Base-by-base conservation (phyloP, 495 filamentous ascomycete species). In the Gamarada debralockiae region DNA sequence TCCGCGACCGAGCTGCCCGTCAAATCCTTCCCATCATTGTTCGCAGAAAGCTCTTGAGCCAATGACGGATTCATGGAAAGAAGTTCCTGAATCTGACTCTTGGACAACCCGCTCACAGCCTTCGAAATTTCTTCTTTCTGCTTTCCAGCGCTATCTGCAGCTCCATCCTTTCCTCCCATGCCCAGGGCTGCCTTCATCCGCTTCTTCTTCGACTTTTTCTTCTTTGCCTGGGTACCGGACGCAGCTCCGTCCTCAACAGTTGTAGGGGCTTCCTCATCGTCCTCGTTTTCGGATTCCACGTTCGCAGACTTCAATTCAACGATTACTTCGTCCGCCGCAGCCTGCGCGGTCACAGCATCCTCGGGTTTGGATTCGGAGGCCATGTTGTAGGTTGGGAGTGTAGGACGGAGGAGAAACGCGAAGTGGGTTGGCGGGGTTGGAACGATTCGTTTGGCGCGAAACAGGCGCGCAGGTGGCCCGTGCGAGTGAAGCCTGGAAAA, bases 61-160 rank as follows among this genome's bases (percentile, higher is more conserved):
- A 87, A 71, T 3, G 80, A 78, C 6, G 84, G 81, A 59, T 88
- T 87, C 45, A 75, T 67, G 29, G 75, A 69, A 36, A 86, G 67
- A 29, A 90, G 73, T 61, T 80, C 73, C 33, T 60, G 41, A 25
- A 82, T 62, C 59, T 81, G 72, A 47, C 71, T 65, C 1, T 70
- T 61, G 17, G 73, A 71, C 41, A 83, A 64, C 25, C 69, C 68
- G 20, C 67, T 65, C 31, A 75, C 59, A 23, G 70, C 70, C 53
- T 71, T 77, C 59, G 69, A 70, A 34, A 68, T 64, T 15, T 68
- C 66, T 24, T 60, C 68, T 50, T 65, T 65, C 27, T 29, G 27
- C 9, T 51, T 61, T n/a, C 21, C 25, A 14, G 15, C 14, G 25
- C 53, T 49, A 60, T 21, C 18, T 23, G n/a, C 57, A 45, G 44